Base-by-base conservation (phyloP, 2,329 filamentous ascomycete species). In the Nemania sp. region DNA sequence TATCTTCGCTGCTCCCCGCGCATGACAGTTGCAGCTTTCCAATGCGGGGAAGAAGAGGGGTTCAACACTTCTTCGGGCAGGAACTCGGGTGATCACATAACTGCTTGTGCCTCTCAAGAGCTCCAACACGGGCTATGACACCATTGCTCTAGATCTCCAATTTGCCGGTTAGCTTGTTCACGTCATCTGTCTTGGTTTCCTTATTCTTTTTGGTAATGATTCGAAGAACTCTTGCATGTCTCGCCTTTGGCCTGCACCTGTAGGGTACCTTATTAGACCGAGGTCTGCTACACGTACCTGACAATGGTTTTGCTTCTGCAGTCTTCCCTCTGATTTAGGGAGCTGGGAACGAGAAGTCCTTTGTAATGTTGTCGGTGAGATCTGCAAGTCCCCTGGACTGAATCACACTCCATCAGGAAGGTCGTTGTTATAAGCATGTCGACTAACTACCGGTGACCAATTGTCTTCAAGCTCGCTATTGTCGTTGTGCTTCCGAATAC, bases 381-480 rank as follows among this genome's bases (percentile, higher is more conserved):
- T 51, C 53, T 63, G 60, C 57, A 60, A 39, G 45, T 42, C 7
- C 7, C 10, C 15, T 32, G 20, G 51, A 29, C 25, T 29, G 25
- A 29, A 54, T 54, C 56, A 40, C 25, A 42, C 61, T 63, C 50
- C 48, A 63, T 57, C 54, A 37, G 61, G 61, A 63, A 63, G 61
- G 61, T 63, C 50, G 15, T 57, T 53, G 15, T 32, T 42, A 52
- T 50, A 35, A 15, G 25, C 17, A 25, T 39, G 20, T 35, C 25
- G 34, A 43, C 35, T 20, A 35, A 46, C 50, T 11, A 32, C 20
- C n/a, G n/a, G 37, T 42, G 45, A 42, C 48, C 43, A 52, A 48
- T 53, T 57, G 13, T 34, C 40, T n/a, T 7, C 17, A 35, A 20
- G 7, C n/a, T 17, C 29, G 25, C 50, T 35, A 21, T 25, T 42